phyloP scores from a whole-genome alignment of 1,284 basidiomycete genomes.

The Pseudozyma flocculosa region DNA sequence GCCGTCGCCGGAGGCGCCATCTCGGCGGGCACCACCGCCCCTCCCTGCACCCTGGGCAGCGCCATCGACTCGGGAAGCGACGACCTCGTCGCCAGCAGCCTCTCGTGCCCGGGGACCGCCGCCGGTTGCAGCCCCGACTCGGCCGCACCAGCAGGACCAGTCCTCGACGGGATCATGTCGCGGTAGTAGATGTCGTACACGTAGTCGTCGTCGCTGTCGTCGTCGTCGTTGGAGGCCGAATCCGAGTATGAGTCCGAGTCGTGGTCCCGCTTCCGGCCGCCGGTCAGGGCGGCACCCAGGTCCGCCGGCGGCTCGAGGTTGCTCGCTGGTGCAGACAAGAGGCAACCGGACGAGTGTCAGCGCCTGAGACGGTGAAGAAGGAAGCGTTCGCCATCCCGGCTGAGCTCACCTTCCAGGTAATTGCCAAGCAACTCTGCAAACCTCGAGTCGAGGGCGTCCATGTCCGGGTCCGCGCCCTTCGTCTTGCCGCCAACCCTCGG shows the following conservation, averaged over 20 bases:
- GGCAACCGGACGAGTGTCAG: neutral
- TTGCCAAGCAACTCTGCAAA: slow-evolving; percentile 43
- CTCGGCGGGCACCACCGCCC: slow-evolving; percentile 20
- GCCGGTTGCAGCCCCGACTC: slow-evolving; percentile 24
- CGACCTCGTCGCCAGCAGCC: slow-evolving; percentile 1
- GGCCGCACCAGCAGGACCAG: slow-evolving; percentile 21
- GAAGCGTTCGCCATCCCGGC: too few relatives aligned
- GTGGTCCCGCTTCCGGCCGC: too few relatives aligned
- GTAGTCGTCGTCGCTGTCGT: slow-evolving; percentile 39
- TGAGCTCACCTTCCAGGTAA: slow-evolving; percentile 18
- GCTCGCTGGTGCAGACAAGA: slow-evolving; percentile 3
- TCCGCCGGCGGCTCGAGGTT: slow-evolving; percentile 33
- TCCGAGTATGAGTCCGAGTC: too few relatives aligned
- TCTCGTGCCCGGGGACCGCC: slow-evolving; percentile 30
- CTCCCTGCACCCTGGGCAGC: slow-evolving; percentile 23
- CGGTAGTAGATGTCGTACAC: slow-evolving; percentile 56
- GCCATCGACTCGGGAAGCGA: slow-evolving; percentile 23
- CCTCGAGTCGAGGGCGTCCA: slow-evolving; percentile 36
- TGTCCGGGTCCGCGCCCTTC: slow-evolving; percentile 16
- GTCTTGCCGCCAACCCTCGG: neutral
- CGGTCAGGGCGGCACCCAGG: slow-evolving; percentile 5
- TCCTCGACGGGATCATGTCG: slow-evolving; percentile 29
- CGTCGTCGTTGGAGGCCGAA: slow-evolving; percentile 2
- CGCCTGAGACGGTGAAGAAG: too few relatives aligned
- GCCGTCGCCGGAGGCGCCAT: slow-evolving; percentile 10